Base-by-base conservation (phyloP, 1,284 basidiomycete genomes). In the Boletus mariae region DNA sequence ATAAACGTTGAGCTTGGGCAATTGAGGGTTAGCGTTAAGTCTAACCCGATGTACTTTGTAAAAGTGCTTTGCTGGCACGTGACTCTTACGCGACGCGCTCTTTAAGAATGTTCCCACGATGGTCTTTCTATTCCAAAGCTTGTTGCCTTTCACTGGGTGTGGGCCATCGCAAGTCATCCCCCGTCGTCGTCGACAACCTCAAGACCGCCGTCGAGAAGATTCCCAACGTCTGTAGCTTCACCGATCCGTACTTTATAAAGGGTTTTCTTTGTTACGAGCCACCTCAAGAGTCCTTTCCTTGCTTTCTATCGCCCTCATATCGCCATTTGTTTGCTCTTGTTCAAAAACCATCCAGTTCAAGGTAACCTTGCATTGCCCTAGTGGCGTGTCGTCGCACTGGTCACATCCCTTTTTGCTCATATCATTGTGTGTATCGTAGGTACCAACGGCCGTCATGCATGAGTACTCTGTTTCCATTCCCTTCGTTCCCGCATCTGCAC, bases 401-500 rank as follows among this genome's bases (percentile, higher is more conserved):
- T 46, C 29, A 1, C 20, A 23, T 7, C 32, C 11, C 43, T 57
- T 43, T 59, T 44, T 20, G 15, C 55, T 66, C 48, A 64, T 37
- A 29, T 43, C 46, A 12, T 46, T 26, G 11, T 15, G 11, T 6
- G 12, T 31, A 23, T 47, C 28, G 15, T 45, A 65, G 67, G 56
- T 56, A 53, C 42, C 54, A 31, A 49, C 53, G 45, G 54, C 55
- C 53, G 47, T 32, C 51, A 67, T 67, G 68, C 66, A 67, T 40
- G 70, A 59, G 38, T 64, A 67, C 50, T 59, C 69, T 52, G 57
- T 59, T 56, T 71, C 66, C 45, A 41, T 70, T 43, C 68, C 69
- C 49, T 13, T 57, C 61, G 61, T 64, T 46, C 75, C 76, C 47
- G 73, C 73, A 45, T 79, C 77, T 45, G 74, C 76, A 43, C 78